phyloP scores from a whole-genome alignment of 2,329 filamentous ascomycete genomes.

The Fusarium pseudocircinatum region DNA sequence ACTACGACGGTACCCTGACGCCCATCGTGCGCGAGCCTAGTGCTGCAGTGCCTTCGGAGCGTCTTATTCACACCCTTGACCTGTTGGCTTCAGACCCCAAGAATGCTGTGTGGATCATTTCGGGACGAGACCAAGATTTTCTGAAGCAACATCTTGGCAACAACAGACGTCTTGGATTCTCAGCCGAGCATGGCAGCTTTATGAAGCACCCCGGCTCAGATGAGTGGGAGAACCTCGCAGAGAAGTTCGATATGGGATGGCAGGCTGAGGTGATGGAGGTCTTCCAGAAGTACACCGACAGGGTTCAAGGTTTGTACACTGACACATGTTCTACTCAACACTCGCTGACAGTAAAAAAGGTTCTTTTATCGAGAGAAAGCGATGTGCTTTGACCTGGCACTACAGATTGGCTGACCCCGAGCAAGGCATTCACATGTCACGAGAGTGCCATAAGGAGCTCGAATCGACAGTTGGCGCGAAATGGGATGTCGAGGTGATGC shows the following conservation, averaged over 20 bases:
- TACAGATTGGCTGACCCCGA: conserved; percentile 92
- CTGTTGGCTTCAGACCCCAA: conserved; percentile 79
- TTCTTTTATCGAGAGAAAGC: conserved; percentile 93
- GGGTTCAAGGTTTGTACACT: conserved; percentile 74
- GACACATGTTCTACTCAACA: no score
- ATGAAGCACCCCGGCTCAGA: conserved; percentile 81
- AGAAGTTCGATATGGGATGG: conserved; percentile 91
- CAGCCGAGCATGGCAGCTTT: conserved; percentile 96
- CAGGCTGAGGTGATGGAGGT: conserved; percentile 83
- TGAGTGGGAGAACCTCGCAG: conserved; percentile 89
- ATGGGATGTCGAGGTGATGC: conserved; percentile 96
- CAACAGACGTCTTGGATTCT: conserved; percentile 88
- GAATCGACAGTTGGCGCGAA: conserved; percentile 78
- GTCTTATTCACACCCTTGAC: conserved; percentile 82
- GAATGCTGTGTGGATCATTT: conserved; percentile 98
- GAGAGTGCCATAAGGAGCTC: conserved; percentile 83
- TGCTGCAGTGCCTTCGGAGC: conserved; percentile 86
- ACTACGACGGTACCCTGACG: conserved; percentile 97
- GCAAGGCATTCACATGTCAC: conserved; percentile 81
- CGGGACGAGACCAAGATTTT: conserved; percentile 92
- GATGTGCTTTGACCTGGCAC: conserved; percentile 96
- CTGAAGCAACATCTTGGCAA: conserved; percentile 92
- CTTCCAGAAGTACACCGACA: conserved; percentile 89
- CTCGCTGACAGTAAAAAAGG: conserved; percentile 57
- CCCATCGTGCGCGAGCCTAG: conserved; percentile 93